Evolutionary conservation across 225 moss, liverwort and hornwort genomes (phyloP).

Genomic region (Pseudisothecium myosuroides): DNA sequence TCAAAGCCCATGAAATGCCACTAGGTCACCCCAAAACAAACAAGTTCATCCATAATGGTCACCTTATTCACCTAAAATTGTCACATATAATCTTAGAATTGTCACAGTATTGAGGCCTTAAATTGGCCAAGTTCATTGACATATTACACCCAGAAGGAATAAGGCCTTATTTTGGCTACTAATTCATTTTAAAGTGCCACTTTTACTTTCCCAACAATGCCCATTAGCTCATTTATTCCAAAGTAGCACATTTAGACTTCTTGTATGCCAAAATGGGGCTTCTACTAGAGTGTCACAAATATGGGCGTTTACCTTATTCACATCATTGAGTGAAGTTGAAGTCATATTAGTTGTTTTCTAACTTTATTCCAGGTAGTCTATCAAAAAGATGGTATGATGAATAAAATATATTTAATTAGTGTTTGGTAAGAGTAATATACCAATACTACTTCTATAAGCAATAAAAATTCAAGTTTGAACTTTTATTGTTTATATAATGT

Average conservation of each 20-base stretch:
- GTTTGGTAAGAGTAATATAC: background rate
- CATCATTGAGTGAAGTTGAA: background rate
- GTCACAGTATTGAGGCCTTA: accelerated
- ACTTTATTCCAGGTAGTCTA: background rate
- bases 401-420: background rate
- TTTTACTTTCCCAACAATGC: too few species aligned
- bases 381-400: background rate
- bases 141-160: background rate
- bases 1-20: background rate
- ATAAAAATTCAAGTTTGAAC: background rate
- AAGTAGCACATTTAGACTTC: background rate
- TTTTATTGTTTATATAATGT: background rate
- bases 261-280: background rate
- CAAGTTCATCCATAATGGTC: background rate
- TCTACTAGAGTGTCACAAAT: background rate
- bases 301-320: background rate
- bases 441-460: background rate
- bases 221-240: accelerated
- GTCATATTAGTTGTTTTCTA: too few species aligned
- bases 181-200: background rate
- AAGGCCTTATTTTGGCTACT: too few species aligned
- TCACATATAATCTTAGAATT: accelerated
- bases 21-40: background rate
- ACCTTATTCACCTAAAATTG: background rate
- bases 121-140: background rate